Base-by-base conservation (phyloP, 176 grass and related monocot species). In the Pontederia paniculata region DNA sequence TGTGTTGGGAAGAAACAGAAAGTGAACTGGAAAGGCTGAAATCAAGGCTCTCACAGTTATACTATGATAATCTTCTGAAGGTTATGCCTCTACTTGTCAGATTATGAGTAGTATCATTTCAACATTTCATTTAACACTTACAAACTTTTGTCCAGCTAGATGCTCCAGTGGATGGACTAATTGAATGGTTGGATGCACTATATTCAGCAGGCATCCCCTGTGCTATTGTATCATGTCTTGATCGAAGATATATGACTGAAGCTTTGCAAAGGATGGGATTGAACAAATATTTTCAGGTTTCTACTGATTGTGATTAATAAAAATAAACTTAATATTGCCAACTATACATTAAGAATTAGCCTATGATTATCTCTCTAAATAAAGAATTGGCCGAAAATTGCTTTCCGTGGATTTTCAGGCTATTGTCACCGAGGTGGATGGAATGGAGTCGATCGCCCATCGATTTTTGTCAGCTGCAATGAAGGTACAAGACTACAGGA, bases 381-480 rank as follows among this genome's bases (percentile, higher is more conserved):
- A 44, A 19, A 8, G 1, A 60, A 12, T 22, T 71, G 2, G 45
- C 19, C 74, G 16, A 67, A 45, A 19, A 53, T 62, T 55, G 3
- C 11, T 50, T 22, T 50, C 54, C 50, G 50, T 42, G 12, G 57
- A 45, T 72, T 14, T 77, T 9, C 70, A 98, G 93, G 80, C 83
- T 0, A 77, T 88, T 80, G 86, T 98, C 52, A 84, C 83, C 23
- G 83, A 91, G 12, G 93, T 88, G 66, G 93, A 98, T 68, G 93
- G 82, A 17, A 91, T 98, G 93, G 93, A 98, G 49, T 98, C 93
- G 16, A 98, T 91, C 60, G 86, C 93, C 42, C 81, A 98, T 75
- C 78, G 93, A 66, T 98, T 98, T 73, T 83, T 91, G 54, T 98
- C 93, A 52, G 93, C 93, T 75, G 69, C 93, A 58, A 49, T 98